Evolutionary conservation across 164 flowering plant genomes (phyloP), one percentile per base, ranked within the genome.

Genomic region (Hamamelis virginiana): DNA sequence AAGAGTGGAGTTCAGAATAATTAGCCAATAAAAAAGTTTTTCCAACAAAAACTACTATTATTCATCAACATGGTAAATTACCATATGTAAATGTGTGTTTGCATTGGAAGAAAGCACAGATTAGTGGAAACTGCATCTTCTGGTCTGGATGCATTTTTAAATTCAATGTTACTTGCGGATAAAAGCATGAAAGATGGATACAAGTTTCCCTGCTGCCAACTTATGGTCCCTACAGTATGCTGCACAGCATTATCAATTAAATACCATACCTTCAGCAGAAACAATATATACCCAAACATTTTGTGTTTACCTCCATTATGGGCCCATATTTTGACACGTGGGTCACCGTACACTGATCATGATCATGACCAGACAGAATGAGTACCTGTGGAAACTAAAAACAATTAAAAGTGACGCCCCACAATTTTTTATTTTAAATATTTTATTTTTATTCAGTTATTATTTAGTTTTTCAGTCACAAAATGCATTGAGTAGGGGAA

Each of bases 191-290:
- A 94, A 27, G 98, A 94, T 68, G 98, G 98, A 80, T 86, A 86
- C 75, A 88, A 75, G 74, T 88, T 94, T n/a, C 98, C 98, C 72
- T 87, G 92, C 75, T 94, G 98, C 98, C 96, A 90, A 78, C 98
- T 94, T 70, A 90, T 41, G 45, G 97, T 94, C 74, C 97, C 98
- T 72, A 94, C 66, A 63, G 98, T 90, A 62, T 89, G 93, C 98
- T 94, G 92, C 84, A 81, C 11, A 52, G 16, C 47, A 59, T 63
- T 12, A 63, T 71, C 22, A 77, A 71, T 74, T 56, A 69, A 64
- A 66, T 64, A 15, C 26, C 51, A 71, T 61, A 33, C 38, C 25
- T 43, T n/a, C 43, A 50, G 16, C 28, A 64, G 70, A 59, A 59
- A 16, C 41, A 59, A 61, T 28, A 52, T 19, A 27, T 14, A 25